These are phyloP conservation scores for Eustoma russellianum DNA, from an alignment of 257 asterid genomes.

Conservation along the genomic window DNA sequence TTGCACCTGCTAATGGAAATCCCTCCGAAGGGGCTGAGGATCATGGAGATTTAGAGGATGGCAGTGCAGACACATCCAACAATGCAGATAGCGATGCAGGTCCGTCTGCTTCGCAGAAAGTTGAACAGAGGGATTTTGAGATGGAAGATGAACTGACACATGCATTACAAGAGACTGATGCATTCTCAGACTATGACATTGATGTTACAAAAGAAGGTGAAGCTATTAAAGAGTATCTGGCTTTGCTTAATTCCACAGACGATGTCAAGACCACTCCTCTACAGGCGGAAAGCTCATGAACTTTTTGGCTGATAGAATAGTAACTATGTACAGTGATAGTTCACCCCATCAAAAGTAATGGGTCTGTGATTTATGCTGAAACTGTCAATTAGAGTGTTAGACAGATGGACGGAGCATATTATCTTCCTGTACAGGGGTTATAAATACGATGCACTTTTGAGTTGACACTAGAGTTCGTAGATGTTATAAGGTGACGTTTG, in stretches of 20 bases:
- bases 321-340: neutral
- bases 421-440: no score
- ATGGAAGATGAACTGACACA: conserved; percentile 74
- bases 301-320: neutral
- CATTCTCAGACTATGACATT: conserved; percentile 78
- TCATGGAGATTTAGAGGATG: conserved; percentile 12
- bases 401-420: no score
- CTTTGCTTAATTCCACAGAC: conserved; percentile 34
- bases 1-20: conserved; percentile 5
- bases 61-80: conserved; percentile 5
- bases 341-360: no score
- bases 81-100: conserved; percentile 17
- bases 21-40: conserved; percentile 2
- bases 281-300: neutral
- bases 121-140: conserved; percentile 45
- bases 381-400: no score
- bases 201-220: conserved; percentile 82
- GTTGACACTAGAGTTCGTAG: no score
- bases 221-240: conserved; percentile 66
- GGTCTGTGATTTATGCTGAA: no score
- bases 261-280: neutral
- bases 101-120: conserved; percentile 13
- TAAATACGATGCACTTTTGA: no score
- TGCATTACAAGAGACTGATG: conserved; percentile 55
- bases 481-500: neutral